Percentiles rank a stretch among this genome's conserved stretches.
Conservation (phyloP, 116 monocot genomes). For the Dioscorea cayenensis region DNA sequence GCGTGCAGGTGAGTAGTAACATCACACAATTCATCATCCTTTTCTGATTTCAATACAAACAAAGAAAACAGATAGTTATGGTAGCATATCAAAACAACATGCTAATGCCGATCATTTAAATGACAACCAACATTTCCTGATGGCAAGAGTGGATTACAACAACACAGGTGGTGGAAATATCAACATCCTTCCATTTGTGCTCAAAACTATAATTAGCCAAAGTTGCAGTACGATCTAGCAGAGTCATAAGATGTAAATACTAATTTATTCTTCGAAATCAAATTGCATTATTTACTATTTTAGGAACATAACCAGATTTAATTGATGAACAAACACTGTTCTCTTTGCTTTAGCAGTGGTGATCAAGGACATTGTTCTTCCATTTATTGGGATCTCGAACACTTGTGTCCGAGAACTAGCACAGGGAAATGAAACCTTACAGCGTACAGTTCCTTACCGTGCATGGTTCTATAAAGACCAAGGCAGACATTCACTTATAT, state of each 20-base stretch:
- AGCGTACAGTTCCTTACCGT: conserved; percentile 52
- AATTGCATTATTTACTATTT: too few relatives aligned
- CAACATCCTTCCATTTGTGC: conserved; percentile 60
- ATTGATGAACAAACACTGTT: neutral
- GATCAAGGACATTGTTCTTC: conserved; percentile 82
- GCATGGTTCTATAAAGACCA: conserved; percentile 72
- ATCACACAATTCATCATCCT: neutral
- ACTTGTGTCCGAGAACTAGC: conserved; percentile 61
- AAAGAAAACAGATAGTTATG: too few relatives aligned
- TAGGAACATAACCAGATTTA: neutral
- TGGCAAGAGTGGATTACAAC: conserved; percentile 52
- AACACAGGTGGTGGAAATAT: conserved; percentile 36
- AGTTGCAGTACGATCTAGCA: too few relatives aligned
- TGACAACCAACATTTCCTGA: too few relatives aligned
- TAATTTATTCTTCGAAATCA: too few relatives aligned
- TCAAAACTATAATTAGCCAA: conserved; percentile 36
- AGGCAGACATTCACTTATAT: conserved; percentile 26
- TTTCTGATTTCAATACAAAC: neutral
- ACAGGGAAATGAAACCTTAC: conserved; percentile 42
- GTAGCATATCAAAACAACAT: too few relatives aligned
- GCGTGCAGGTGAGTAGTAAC: conserved; percentile 65
- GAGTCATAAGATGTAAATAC: too few relatives aligned
- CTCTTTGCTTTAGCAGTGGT: conserved; percentile 38
- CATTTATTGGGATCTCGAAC: conserved; percentile 58
- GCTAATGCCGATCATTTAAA: too few relatives aligned